These are phyloP conservation scores for Lentinula sp. DNA, from an alignment of 768 basidiomycete genomes.

Conservation along the genomic window DNA sequence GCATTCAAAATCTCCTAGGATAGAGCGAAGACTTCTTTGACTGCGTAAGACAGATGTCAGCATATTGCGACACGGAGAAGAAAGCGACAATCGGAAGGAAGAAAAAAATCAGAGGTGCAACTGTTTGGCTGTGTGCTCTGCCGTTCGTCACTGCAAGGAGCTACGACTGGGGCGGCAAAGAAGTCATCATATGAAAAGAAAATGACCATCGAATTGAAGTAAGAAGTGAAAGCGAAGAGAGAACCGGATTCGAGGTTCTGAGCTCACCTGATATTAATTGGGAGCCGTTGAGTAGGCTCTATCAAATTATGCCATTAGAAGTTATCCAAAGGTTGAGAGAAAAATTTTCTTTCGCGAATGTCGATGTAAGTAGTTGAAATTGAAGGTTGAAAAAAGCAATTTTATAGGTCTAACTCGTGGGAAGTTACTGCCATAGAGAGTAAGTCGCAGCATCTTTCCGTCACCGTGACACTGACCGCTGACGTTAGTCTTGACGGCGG, in stretches of 20 bases:
- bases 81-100: neutral
- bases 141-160: conserved; percentile 15
- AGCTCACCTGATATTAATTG: neutral
- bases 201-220: too few relatives aligned
- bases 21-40: too few relatives aligned
- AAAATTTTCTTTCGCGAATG: too few relatives aligned
- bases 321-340: too few relatives aligned
- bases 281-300: too few relatives aligned
- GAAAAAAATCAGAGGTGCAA: conserved; percentile 13
- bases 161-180: conserved; percentile 19
- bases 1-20: neutral
- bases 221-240: too few relatives aligned
- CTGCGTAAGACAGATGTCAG: neutral
- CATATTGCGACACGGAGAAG: neutral
- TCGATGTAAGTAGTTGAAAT: neutral
- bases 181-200: conserved; percentile 2
- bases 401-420: neutral
- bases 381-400: neutral
- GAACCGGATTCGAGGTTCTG: neutral
- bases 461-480: neutral
- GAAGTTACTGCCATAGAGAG: neutral
- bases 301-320: too few relatives aligned
- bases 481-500: neutral
- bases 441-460: neutral
- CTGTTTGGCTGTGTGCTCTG: conserved; percentile 18